These are phyloP conservation scores for Podospora tetraspora DNA, from an alignment of 495 filamentous ascomycete species.

Conservation along the genomic window DNA sequence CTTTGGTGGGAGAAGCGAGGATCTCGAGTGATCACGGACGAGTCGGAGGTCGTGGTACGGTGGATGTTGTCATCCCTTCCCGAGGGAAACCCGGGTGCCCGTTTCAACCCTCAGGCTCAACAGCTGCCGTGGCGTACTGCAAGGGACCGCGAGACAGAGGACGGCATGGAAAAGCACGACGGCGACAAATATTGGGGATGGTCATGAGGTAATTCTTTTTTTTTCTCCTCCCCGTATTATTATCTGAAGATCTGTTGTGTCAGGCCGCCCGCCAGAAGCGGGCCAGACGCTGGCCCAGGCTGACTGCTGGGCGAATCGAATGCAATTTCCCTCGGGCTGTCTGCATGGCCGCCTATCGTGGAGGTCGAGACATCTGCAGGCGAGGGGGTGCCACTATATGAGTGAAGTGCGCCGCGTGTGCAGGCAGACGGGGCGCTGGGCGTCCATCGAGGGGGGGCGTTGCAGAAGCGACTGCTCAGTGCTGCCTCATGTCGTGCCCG, in stretches of 20 bases:
- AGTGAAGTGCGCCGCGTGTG: not conserved
- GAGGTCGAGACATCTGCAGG: conserved; percentile 3
- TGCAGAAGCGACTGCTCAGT: not conserved
- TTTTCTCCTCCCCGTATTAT: not conserved
- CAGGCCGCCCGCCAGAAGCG: conserved; percentile 6
- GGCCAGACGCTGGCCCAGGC: conserved; percentile 5
- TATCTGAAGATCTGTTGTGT: conserved; percentile 6
- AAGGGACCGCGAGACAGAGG: not conserved
- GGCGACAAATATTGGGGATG: not conserved
- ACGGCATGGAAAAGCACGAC: not conserved
- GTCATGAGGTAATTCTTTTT: conserved; percentile 13
- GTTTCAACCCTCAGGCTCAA: not conserved
- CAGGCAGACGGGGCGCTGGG: not conserved
- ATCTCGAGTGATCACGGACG: not conserved
- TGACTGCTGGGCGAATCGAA: conserved; percentile 11
- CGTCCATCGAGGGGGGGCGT: not conserved
- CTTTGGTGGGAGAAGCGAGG: not conserved
- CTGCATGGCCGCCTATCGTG: conserved; percentile 2
- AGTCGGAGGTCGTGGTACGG: not conserved
- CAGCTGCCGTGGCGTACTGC: not conserved
- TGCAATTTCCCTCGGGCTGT: not conserved
- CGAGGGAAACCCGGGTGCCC: not conserved
- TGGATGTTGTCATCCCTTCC: not conserved
- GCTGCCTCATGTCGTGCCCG: not conserved
- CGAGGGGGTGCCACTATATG: conserved; percentile 8